Evolutionary conservation across 2,329 filamentous ascomycete genomes (phyloP).

Genomic region (Alternaria sp.): DNA sequence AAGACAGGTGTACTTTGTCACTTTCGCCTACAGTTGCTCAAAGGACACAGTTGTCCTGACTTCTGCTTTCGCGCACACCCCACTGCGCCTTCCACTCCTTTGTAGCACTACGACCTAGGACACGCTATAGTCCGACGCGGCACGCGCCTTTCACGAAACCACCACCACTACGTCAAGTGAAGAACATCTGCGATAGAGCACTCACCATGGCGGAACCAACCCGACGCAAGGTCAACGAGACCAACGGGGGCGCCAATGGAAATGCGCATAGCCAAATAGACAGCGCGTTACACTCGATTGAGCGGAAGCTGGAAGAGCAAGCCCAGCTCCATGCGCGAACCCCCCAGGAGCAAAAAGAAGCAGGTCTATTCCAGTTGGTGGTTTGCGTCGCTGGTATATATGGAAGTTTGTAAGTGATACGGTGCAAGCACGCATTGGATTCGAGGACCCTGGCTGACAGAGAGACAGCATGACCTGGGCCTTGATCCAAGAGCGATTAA

Average conservation of each 20-base stretch:
- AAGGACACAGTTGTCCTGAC: not conserved
- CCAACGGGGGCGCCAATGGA: constrained; percentile 34
- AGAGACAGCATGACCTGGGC: constrained; percentile 83
- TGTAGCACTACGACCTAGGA: not conserved
- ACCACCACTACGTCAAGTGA: not conserved
- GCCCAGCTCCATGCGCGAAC: constrained; percentile 45
- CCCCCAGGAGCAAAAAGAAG: constrained; percentile 48
- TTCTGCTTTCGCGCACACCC: not conserved
- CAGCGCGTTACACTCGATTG: constrained; percentile 40
- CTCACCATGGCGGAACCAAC: constrained; percentile 40
- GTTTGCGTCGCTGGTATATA: constrained; percentile 96
- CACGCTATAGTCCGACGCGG: not conserved
- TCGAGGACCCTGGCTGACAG: constrained; percentile 16
- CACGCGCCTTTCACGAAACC: constrained; percentile 2
- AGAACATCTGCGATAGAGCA: not conserved
- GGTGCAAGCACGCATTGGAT: not conserved
- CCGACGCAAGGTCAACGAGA: constrained; percentile 39
- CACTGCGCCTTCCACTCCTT: constrained; percentile 6
- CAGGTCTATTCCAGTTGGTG: constrained; percentile 77
- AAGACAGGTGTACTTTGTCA: constrained; percentile 17
- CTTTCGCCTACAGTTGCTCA: not conserved
- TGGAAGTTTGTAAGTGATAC: constrained; percentile 78
- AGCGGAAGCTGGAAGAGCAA: constrained; percentile 44
- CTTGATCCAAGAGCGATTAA: constrained; percentile 95
- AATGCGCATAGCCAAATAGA: constrained; percentile 33